A percentile compares a stretch with the other conserved stretches of the same genome.
Conservation (phyloP, 2,329 filamentous ascomycete species). For the Fulvia fulva region DNA sequence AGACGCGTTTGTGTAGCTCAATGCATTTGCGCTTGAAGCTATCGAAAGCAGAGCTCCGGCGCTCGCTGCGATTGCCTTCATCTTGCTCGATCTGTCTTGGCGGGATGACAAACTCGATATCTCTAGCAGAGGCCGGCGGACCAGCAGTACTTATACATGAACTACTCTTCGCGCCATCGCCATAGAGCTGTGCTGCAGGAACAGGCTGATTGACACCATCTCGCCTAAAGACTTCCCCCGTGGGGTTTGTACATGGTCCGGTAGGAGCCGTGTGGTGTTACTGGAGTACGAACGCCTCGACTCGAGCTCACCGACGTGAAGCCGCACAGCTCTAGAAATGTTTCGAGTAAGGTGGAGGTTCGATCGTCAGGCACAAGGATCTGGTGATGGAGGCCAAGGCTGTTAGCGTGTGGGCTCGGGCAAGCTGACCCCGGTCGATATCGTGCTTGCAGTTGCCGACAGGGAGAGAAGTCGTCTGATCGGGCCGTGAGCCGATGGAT, state of each 20-base stretch:
- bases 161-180: neutral
- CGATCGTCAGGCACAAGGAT: neutral
- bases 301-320: slow-evolving; percentile 2
- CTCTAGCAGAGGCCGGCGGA: neutral
- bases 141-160: neutral
- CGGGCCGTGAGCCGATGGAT: neutral
- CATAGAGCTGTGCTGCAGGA: neutral
- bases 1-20: slow-evolving; percentile 18
- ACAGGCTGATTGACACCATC: neutral
- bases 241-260: neutral
- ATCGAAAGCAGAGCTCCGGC: slow-evolving; percentile 17
- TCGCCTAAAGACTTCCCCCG: neutral
- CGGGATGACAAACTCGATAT: neutral
- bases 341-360: neutral
- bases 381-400: neutral
- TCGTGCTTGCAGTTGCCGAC: neutral
- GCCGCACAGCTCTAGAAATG: neutral
- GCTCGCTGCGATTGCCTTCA: slow-evolving; percentile 11
- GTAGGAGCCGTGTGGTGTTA: neutral
- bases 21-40: slow-evolving; percentile 6
- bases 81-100: slow-evolving; percentile 3
- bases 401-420: neutral
- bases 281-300: neutral
- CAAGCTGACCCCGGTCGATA: neutral
- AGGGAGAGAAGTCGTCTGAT: neutral